A percentile compares a stretch with the other conserved stretches of the same genome.
These are phyloP conservation scores for Vishniacozyma victoriae DNA, from an alignment of 768 basidiomycete species.

Conservation along the genomic window DNA sequence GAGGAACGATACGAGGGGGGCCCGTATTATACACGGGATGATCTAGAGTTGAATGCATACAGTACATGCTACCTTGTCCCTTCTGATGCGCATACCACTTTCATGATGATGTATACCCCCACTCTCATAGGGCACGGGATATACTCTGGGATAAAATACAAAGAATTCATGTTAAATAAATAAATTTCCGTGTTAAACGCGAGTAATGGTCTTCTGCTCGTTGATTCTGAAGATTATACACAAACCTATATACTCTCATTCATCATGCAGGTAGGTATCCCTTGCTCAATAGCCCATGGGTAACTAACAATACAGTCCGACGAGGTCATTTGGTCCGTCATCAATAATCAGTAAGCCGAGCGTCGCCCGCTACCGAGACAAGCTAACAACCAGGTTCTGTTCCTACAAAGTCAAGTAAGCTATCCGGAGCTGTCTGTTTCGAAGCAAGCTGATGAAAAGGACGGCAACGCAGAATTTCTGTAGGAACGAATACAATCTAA, in stretches of 20 bases:
- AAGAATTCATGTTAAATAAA: neutral
- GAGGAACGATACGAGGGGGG: too few relatives aligned
- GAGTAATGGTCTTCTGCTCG: neutral
- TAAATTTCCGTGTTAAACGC: neutral
- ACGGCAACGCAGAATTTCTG: conserved; percentile 97
- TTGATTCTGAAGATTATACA: conserved; percentile 1
- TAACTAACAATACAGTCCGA: conserved; percentile 53
- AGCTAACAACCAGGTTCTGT: conserved; percentile 65
- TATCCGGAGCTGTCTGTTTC: neutral
- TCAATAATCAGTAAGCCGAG: conserved; percentile 57
- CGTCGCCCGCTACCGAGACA: conserved; percentile 1
- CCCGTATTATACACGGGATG: too few relatives aligned
- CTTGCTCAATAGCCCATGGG: conserved; percentile 1
- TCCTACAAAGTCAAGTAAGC: conserved; percentile 99
- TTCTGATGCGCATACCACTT: too few relatives aligned
- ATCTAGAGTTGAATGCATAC: too few relatives aligned
- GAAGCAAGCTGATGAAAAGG: too few relatives aligned
- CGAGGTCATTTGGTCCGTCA: conserved; percentile 98
- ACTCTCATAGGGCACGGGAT: neutral
- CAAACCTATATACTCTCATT: neutral
- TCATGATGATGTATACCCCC: neutral
- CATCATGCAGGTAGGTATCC: conserved; percentile 37
- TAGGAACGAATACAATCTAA: conserved; percentile 96
- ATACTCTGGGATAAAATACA: neutral
- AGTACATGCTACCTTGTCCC: too few relatives aligned